Base-by-base conservation (phyloP, 2,329 filamentous ascomycete species). In the Paraphaeosphaeria sporulosa region DNA sequence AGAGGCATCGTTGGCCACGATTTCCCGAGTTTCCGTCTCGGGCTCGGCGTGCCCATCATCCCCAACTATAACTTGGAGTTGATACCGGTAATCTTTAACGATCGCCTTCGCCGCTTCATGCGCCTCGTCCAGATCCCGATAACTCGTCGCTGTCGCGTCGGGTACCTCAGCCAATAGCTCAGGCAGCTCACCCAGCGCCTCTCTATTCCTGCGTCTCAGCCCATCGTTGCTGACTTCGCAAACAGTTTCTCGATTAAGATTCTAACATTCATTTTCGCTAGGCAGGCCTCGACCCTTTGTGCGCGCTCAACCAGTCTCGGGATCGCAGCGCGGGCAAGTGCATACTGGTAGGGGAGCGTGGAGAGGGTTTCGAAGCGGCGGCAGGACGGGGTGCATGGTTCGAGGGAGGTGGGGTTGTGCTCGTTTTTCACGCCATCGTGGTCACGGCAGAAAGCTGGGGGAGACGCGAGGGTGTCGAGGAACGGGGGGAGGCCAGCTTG, bases 1-100 rank as follows among this genome's bases (percentile, higher is more conserved):
- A 9, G 8, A 5, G 17, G 23, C 53, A 38, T 56, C 53, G 30
- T 48, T 48, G 13, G 30, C 30, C 23, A 56, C 53, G 5, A 56
- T 21, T 13, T 25, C 19, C 27, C n/a, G n/a, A n/a, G n/a, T n/a
- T n/a, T 25, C 12, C 27, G 19, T 23, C 30, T 21, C 27, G n/a
- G n/a, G n/a, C n/a, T n/a, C n/a, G n/a, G n/a, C n/a, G n/a, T n/a
- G n/a, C 4, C 5, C n/a, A 3, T 30, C 53, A 3, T 34, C 27
- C 17, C 9, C 7, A n/a, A 25, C 36, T 7, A 21, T 17, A 19
- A 48, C n/a, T n/a, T n/a, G n/a, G n/a, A n/a, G n/a, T n/a, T n/a
- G n/a, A n/a, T n/a, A 4, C 7, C 13, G 12, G 9, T 40, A 21
- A 12, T 54, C 21, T 13, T 15, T 32, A 3, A 56, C 36, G 17